Percentiles rank a stretch among this genome's conserved stretches.
phyloP scores from a whole-genome alignment of 352 stramenopile genomes.

The Phytophthora hibernalis region DNA sequence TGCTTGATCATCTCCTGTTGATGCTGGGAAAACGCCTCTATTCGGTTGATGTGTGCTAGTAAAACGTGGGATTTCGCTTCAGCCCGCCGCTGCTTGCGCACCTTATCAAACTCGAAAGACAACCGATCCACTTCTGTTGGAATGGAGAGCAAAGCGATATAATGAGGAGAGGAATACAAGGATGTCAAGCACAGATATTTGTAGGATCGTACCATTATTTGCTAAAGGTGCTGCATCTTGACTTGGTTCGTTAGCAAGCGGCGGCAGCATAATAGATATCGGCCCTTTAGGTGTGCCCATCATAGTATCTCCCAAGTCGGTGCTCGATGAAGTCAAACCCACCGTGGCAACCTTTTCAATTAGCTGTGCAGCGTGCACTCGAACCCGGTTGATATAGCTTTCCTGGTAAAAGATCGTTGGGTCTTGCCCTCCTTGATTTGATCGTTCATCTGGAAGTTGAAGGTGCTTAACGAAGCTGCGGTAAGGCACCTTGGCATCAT shows the following conservation, averaged over 20 bases:
- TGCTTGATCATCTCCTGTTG: constrained; percentile 42
- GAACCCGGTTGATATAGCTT: constrained; percentile 57
- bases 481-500: constrained; percentile 48
- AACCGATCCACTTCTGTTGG: constrained; percentile 37
- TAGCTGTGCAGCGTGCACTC: constrained; percentile 44
- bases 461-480: constrained; percentile 53
- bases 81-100: constrained; percentile 41
- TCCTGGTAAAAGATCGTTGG: constrained; percentile 56
- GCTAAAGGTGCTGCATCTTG: background rate
- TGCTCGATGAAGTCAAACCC: constrained; percentile 3
- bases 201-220: constrained; percentile 8
- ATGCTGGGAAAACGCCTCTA: constrained; percentile 52
- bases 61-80: constrained; percentile 48
- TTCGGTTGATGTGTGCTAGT: constrained; percentile 56
- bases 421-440: constrained; percentile 27
- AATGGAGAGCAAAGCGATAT: background rate
- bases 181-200: background rate
- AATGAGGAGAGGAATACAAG: background rate
- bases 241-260: constrained; percentile 10
- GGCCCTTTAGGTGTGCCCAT: background rate
- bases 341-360: constrained; percentile 31
- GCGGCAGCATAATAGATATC: background rate
- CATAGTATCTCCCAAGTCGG: background rate
- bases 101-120: constrained; percentile 62
- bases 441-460: constrained; percentile 22